Evolutionary conservation across 1,284 basidiomycete species (phyloP).

Genomic region (Heterobasidion irregulare): DNA sequence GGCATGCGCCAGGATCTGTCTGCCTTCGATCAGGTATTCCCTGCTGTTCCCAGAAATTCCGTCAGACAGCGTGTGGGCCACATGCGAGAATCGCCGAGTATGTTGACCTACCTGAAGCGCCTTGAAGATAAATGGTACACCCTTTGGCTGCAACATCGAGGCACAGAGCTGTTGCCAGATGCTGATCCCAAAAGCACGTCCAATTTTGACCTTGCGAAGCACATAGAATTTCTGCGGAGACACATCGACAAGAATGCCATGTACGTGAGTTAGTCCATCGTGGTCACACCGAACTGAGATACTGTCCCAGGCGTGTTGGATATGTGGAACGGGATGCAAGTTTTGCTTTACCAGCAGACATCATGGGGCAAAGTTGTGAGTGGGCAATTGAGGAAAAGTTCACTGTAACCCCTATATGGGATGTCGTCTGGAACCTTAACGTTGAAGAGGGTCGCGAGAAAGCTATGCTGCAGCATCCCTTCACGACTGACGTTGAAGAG

Average conservation of each 20-base stretch:
- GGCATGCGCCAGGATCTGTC: slow-evolving; percentile 57
- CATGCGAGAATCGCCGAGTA: slow-evolving; percentile 55
- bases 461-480: slow-evolving; percentile 47
- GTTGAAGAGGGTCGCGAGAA: slow-evolving; percentile 75
- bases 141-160: slow-evolving; percentile 67
- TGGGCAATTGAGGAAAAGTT: slow-evolving; percentile 44
- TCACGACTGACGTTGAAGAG: slow-evolving; percentile 38
- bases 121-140: slow-evolving; percentile 79
- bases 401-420: slow-evolving; percentile 41
- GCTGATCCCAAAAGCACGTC: slow-evolving; percentile 56
- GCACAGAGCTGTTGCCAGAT: slow-evolving; percentile 63
- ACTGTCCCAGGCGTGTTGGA: slow-evolving; percentile 41
- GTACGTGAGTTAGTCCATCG: slow-evolving; percentile 38
- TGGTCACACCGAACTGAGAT: slow-evolving; percentile 9
- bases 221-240: slow-evolving; percentile 73
- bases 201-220: slow-evolving; percentile 70
- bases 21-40: slow-evolving; percentile 74
- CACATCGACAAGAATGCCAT: slow-evolving; percentile 80
- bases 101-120: slow-evolving; percentile 68
- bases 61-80: slow-evolving; percentile 44
- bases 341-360: slow-evolving; percentile 32
- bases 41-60: slow-evolving; percentile 56
- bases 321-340: slow-evolving; percentile 37
- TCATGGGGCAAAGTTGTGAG: slow-evolving; percentile 35
- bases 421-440: slow-evolving; percentile 63